Conservation (phyloP, 1,284 basidiomycete species). For the Gomphus sp. region DNA sequence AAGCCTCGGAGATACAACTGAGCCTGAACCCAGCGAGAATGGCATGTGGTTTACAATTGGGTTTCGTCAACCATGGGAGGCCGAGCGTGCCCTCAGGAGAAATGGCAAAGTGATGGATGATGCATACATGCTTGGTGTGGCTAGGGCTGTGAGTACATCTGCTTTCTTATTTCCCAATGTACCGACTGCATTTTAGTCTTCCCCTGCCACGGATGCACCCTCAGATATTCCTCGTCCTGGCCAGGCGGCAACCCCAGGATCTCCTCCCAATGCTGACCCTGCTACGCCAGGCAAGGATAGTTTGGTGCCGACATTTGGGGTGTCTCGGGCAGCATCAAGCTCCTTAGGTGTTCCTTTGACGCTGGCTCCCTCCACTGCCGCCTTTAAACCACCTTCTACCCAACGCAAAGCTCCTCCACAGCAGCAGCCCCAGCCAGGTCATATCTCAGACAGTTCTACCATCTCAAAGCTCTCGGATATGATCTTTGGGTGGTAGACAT, state of each 20-base stretch:
- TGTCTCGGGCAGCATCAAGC: constrained; percentile 5
- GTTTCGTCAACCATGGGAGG: constrained; percentile 10
- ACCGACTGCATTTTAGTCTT: neutral
- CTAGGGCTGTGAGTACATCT: constrained; percentile 1
- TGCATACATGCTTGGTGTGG: constrained; percentile 8
- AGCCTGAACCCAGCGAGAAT: constrained; percentile 11
- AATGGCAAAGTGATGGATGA: constrained; percentile 11
- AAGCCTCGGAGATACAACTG: constrained; percentile 10
- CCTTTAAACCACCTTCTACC: constrained; percentile 6
- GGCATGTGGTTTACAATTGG: constrained; percentile 11
- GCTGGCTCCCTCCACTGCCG: constrained; percentile 3
- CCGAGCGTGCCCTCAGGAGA: constrained; percentile 8
- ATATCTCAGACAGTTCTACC: constrained; percentile 3
- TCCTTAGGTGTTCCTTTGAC: constrained; percentile 8
- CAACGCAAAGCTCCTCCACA: constrained; percentile 1
- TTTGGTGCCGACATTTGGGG: neutral
- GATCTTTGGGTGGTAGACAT: constrained; percentile 9
- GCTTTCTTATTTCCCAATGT: neutral
- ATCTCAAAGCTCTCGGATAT: constrained; percentile 10
- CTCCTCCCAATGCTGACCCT: constrained; percentile 1
- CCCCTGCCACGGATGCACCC: neutral
- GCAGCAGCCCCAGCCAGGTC: neutral
- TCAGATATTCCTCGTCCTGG: constrained; percentile 1
- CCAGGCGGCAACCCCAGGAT: neutral
- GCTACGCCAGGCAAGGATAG: constrained; percentile 3